These are phyloP conservation scores for Nakaseomyces nivariensis DNA, from an alignment of 1,139 yeast genomes.

Conservation along the genomic window DNA sequence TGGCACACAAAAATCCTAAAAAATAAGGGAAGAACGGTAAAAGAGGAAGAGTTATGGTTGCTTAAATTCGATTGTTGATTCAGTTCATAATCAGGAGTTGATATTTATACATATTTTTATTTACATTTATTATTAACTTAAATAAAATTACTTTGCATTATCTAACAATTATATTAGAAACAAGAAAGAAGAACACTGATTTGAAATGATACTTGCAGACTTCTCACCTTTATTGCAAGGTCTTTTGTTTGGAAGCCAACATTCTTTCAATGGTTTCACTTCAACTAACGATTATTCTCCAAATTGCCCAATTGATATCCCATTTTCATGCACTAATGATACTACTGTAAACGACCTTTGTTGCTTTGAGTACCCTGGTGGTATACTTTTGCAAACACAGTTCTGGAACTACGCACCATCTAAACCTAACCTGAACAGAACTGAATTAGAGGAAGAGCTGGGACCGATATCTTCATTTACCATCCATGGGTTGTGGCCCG, in stretches of 20 bases:
- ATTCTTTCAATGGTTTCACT: neutral
- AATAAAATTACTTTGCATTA: too few species aligned
- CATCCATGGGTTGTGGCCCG: slow-evolving; percentile 81
- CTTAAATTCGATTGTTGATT: too few species aligned
- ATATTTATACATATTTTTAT: too few species aligned
- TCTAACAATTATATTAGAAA: too few species aligned
- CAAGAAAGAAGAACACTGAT: neutral
- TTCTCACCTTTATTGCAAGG: neutral
- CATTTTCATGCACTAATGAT: slow-evolving; percentile 51
- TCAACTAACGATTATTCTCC: slow-evolving; percentile 6
- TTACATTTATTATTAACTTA: too few species aligned
- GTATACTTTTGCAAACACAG: slow-evolving; percentile 75
- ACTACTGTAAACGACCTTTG: slow-evolving; percentile 47
- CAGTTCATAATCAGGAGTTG: too few species aligned
- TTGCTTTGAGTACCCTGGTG: slow-evolving; percentile 86
- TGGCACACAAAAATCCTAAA: neutral
- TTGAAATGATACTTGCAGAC: neutral
- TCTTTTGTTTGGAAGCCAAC: neutral
- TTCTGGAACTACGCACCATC: slow-evolving; percentile 85
- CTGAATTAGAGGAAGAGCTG: slow-evolving; percentile 36
- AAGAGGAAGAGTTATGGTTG: too few species aligned
- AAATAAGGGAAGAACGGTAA: too few species aligned
- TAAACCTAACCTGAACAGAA: slow-evolving; percentile 12
- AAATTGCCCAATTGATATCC: slow-evolving; percentile 54
- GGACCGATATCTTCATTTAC: slow-evolving; percentile 77